These are phyloP conservation scores for Amanita jacksonii DNA, from an alignment of 768 basidiomycete genomes.

Conservation along the genomic window DNA sequence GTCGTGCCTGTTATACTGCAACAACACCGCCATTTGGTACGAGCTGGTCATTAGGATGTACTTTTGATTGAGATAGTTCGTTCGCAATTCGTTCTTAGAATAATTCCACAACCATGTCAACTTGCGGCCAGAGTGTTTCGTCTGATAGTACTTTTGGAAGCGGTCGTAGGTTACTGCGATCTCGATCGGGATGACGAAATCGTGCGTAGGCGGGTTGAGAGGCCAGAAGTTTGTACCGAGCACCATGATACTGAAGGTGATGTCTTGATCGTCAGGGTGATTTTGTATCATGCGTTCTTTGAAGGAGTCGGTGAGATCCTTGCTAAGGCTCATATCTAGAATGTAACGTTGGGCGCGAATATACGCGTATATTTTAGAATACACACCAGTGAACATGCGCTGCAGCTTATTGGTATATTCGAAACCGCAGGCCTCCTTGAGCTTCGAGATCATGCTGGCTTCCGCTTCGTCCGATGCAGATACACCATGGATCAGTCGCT, in stretches of 20 bases:
- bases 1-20: conserved; percentile 93
- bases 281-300: conserved; percentile 91
- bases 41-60: conserved; percentile 96
- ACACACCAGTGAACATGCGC: conserved; percentile 95
- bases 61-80: conserved; percentile 90
- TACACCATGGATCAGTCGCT: conserved; percentile 85
- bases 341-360: not conserved
- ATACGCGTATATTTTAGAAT: not conserved
- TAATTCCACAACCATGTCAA: conserved; percentile 99
- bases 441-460: conserved; percentile 97
- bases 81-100: conserved; percentile 93
- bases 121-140: conserved; percentile 92
- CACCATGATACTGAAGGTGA: conserved; percentile 91
- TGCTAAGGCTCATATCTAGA: conserved; percentile 89
- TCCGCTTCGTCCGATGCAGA: conserved; percentile 97
- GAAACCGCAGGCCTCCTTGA: conserved; percentile 98
- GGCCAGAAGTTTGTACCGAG: conserved; percentile 98
- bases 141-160: conserved; percentile 91
- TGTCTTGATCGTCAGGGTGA: conserved; percentile 72
- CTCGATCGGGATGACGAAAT: conserved; percentile 85
- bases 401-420: conserved; percentile 98
- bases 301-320: conserved; percentile 94
- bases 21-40: conserved; percentile 93
- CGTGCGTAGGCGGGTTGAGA: conserved; percentile 72
- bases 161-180: conserved; percentile 84